Evolutionary conservation across 495 filamentous ascomycete genomes (phyloP).

Genomic region (Penicillium lagena): DNA sequence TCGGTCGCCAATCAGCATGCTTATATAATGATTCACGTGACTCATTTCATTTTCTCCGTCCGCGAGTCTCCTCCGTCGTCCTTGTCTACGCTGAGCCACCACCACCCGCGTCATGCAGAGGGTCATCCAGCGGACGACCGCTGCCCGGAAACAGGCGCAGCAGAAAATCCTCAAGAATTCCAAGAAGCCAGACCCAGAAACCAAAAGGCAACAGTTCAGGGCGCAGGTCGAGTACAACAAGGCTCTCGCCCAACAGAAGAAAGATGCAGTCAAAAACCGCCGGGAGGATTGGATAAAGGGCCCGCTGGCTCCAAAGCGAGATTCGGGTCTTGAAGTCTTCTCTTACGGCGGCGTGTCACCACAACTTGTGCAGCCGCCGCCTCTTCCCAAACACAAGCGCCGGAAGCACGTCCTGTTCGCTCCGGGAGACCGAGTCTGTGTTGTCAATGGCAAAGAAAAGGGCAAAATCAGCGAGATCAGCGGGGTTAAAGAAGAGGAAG

Average conservation of each 20-base stretch:
- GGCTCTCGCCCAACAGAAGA: constrained; percentile 21
- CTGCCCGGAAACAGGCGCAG: constrained; percentile 58
- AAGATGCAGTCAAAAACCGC: constrained; percentile 25
- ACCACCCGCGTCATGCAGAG: constrained; percentile 58
- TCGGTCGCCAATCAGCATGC: background rate
- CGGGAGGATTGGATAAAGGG: constrained; percentile 74
- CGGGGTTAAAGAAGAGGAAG: constrained; percentile 47
- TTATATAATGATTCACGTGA: constrained; percentile 16
- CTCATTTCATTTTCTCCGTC: constrained; percentile 25
- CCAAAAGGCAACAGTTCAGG: constrained; percentile 26
- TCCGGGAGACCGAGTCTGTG: constrained; percentile 67
- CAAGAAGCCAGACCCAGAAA: constrained; percentile 29
- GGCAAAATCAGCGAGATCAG: constrained; percentile 70
- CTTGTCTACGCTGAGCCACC: constrained; percentile 22
- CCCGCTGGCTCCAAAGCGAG: constrained; percentile 64
- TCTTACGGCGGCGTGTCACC: constrained; percentile 3
- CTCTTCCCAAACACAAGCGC: constrained; percentile 39
- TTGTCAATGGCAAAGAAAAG: constrained; percentile 68
- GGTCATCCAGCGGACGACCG: constrained; percentile 59
- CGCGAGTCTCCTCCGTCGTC: background rate
- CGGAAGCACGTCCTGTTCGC: constrained; percentile 57
- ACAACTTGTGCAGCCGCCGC: constrained; percentile 23
- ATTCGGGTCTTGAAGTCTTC: constrained; percentile 41
- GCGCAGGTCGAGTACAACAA: constrained; percentile 24
- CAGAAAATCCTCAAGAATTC: constrained; percentile 36